Percentiles rank a stretch among this genome's conserved stretches.
Conservation (phyloP, 2,329 filamentous ascomycete genomes). For the Spiromastix sp. region DNA sequence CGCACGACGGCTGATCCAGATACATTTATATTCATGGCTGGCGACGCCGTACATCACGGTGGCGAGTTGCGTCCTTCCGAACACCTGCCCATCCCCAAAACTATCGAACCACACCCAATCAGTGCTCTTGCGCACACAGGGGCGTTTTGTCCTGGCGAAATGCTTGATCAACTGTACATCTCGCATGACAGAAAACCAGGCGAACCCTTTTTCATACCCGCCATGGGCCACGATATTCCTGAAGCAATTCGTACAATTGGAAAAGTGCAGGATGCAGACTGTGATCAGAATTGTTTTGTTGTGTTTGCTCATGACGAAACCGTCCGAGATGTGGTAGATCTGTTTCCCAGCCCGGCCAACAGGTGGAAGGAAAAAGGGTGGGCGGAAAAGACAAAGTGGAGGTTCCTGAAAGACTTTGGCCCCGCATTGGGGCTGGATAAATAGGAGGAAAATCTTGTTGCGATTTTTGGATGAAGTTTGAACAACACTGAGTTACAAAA, state of each 20-base stretch:
- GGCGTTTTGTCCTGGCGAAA: conserved; percentile 4
- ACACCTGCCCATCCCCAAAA: conserved; percentile 18
- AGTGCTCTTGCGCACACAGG: not conserved
- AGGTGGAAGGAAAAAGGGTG: conserved; percentile 20
- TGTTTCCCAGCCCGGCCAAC: conserved; percentile 21
- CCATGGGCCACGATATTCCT: too few species aligned
- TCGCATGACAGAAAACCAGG: too few species aligned
- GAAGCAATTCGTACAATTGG: conserved; percentile 11
- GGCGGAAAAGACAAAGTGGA: too few species aligned
- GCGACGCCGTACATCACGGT: conserved; percentile 17
- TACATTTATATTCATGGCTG: conserved; percentile 20
- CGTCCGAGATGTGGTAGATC: conserved; percentile 14
- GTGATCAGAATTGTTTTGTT: conserved; percentile 19
- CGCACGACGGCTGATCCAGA: conserved; percentile 14
- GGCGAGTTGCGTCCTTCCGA: conserved; percentile 21
- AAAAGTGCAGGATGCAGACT: conserved; percentile 19
- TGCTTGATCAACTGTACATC: conserved; percentile 2
- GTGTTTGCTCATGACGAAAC: conserved; percentile 21
- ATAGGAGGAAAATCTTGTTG: too few species aligned
- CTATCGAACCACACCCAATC: conserved; percentile 7
- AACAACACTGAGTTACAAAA: too few species aligned
- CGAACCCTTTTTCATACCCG: too few species aligned
- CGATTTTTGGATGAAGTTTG: too few species aligned
- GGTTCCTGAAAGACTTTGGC: too few species aligned
- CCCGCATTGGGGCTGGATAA: too few species aligned